Evolutionary conservation across 306 rosid genomes (phyloP).

Genomic region (Dryas alaskensis): DNA sequence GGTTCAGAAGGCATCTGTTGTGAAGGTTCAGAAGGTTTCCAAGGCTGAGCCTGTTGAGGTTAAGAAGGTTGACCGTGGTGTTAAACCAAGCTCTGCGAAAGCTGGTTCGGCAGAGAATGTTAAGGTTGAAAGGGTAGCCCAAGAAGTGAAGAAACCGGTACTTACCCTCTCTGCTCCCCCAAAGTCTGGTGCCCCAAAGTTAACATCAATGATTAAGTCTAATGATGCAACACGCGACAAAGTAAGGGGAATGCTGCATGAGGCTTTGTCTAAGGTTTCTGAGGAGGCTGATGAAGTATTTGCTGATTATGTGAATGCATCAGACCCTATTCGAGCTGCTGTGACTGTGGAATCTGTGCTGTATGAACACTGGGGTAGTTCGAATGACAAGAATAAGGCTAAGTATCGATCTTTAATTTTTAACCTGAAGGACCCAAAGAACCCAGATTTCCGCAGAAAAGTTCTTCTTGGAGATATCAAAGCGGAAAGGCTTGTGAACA

Average conservation of each 20-base stretch:
- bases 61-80: slow-evolving; percentile 54
- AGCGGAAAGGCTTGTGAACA: slow-evolving; percentile 61
- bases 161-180: slow-evolving; percentile 25
- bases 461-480: slow-evolving; percentile 72
- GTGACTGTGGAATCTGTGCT: slow-evolving; percentile 81
- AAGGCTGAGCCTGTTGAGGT: slow-evolving; percentile 51
- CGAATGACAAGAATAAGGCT: slow-evolving; percentile 80
- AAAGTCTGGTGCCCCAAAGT: slow-evolving; percentile 52
- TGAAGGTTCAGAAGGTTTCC: slow-evolving; percentile 56
- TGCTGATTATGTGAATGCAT: slow-evolving; percentile 47
- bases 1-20: slow-evolving; percentile 50
- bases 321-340: slow-evolving; percentile 85
- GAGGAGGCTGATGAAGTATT: slow-evolving; percentile 67
- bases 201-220: slow-evolving; percentile 66
- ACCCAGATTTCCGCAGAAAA: slow-evolving; percentile 93
- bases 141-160: slow-evolving; percentile 55
- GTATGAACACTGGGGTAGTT: slow-evolving; percentile 89
- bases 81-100: slow-evolving; percentile 44
- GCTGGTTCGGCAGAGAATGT: slow-evolving; percentile 33
- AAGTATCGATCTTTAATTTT: slow-evolving; percentile 88
- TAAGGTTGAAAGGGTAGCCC: slow-evolving; percentile 60
- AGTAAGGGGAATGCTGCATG: slow-evolving; percentile 70
- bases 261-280: slow-evolving; percentile 70
- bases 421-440: slow-evolving; percentile 84
- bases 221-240: slow-evolving; percentile 66